Evolutionary conservation across 345 rosid genomes (phyloP).

Genomic region (Corchorus olitorius): DNA sequence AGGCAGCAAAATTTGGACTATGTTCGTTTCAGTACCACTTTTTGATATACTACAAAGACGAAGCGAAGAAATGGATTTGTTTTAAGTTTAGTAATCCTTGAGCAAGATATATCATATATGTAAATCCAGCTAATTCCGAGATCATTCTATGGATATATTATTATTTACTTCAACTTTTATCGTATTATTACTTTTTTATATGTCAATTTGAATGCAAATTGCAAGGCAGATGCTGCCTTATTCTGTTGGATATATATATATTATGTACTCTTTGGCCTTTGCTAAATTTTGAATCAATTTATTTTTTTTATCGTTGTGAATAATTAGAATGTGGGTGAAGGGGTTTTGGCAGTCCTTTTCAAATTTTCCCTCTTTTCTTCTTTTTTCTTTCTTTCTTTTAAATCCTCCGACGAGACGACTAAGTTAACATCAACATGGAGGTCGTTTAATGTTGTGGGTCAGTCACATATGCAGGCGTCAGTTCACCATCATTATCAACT

Average conservation of each 20-base stretch:
- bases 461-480: background rate
- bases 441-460: background rate
- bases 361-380: background rate
- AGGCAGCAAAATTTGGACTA: background rate
- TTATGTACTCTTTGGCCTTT: background rate
- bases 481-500: background rate
- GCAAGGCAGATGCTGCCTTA: no score
- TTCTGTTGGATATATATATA: background rate
- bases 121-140: background rate
- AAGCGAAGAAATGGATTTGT: background rate
- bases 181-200: background rate
- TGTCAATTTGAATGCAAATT: no score
- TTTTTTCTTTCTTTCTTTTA: background rate
- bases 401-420: no score
- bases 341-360: background rate
- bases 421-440: no score
- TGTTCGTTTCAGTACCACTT: background rate
- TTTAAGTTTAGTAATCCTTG: background rate
- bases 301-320: background rate
- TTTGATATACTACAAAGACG: background rate
- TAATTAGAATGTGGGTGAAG: background rate
- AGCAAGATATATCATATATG: no score
- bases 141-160: no score
- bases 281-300: background rate
- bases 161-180: background rate